A percentile compares a stretch with the other conserved stretches of the same genome.
phyloP scores from a whole-genome alignment of 345 rosid species.

The Eutrema heterophyllum region DNA sequence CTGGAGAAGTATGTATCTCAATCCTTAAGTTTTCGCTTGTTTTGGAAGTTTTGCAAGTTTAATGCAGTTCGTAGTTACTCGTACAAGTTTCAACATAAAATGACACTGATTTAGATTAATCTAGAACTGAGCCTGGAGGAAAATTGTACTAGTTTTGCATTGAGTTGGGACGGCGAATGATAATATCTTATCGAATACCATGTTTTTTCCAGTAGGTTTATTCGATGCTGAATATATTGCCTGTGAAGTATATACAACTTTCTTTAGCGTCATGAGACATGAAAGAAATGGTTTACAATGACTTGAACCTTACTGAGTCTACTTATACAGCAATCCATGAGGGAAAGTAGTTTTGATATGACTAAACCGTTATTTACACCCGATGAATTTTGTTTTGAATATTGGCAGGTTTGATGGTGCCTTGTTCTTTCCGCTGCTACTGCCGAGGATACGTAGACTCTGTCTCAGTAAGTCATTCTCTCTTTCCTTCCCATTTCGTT shows the following conservation, averaged over 20 bases:
- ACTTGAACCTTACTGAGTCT: conserved; percentile 8
- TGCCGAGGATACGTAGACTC: conserved; percentile 56
- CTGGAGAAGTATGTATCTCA: neutral
- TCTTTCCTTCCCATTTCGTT: conserved; percentile 42
- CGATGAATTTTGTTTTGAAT: conserved; percentile 19
- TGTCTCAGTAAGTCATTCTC: conserved; percentile 73
- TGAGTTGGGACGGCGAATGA: neutral
- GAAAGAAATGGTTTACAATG: conserved; percentile 12
- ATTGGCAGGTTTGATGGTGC: conserved; percentile 7
- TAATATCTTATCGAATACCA: neutral
- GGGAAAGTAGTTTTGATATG: neutral
- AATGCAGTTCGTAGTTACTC: neutral
- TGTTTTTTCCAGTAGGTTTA: neutral
- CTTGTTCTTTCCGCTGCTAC: conserved; percentile 22
- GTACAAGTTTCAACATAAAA: neutral
- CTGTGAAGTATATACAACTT: conserved; percentile 10
- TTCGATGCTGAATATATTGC: neutral
- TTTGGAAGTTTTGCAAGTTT: neutral
- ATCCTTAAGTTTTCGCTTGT: neutral
- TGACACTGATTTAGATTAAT: neutral
- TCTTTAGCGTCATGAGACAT: neutral
- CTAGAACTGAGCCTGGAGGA: neutral
- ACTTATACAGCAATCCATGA: neutral
- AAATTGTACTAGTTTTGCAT: neutral
- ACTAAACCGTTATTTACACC: conserved; percentile 10